phyloP scores from a whole-genome alignment of 192 early-diverging fungal genomes.

The Coemansia sp. region DNA sequence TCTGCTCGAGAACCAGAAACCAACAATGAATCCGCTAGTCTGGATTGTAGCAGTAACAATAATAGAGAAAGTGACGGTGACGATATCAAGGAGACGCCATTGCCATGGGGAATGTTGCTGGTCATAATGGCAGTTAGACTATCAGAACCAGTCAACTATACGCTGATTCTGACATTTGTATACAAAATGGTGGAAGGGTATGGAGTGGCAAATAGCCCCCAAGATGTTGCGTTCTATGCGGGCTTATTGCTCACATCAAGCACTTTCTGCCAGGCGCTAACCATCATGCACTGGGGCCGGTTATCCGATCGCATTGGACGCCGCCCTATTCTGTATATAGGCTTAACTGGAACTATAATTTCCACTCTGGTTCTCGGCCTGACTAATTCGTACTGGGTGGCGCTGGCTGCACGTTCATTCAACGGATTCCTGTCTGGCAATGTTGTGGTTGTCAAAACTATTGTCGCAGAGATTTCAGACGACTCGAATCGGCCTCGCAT shows the following conservation, averaged over 20 bases:
- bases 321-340: slow-evolving; percentile 71
- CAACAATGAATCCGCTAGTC: not conserved
- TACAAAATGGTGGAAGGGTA: slow-evolving; percentile 78
- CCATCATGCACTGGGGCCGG: slow-evolving; percentile 66
- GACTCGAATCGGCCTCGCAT: slow-evolving; percentile 71
- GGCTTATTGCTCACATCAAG: slow-evolving; percentile 54
- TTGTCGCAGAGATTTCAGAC: slow-evolving; percentile 85
- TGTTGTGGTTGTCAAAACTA: slow-evolving; percentile 74
- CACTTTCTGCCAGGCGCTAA: slow-evolving; percentile 52
- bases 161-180: slow-evolving; percentile 81
- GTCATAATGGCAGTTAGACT: slow-evolving; percentile 43
- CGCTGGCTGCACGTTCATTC: slow-evolving; percentile 58
- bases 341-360: slow-evolving; percentile 71
- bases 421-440: slow-evolving; percentile 76
- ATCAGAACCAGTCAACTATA: slow-evolving; percentile 73
- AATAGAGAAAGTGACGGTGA: not conserved
- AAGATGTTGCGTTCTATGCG: slow-evolving; percentile 75
- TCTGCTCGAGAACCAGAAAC: not conserved
- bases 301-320: slow-evolving; percentile 79
- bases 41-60: not conserved
- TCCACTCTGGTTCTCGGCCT: slow-evolving; percentile 70
- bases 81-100: slow-evolving; percentile 38
- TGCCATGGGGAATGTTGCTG: slow-evolving; percentile 41
- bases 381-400: slow-evolving; percentile 57
- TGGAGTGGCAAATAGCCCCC: slow-evolving; percentile 63